Evolutionary conservation across 2,329 filamentous ascomycete species (phyloP), one percentile per base, ranked within the genome.

Genomic region (Xylariaceae sp.): DNA sequence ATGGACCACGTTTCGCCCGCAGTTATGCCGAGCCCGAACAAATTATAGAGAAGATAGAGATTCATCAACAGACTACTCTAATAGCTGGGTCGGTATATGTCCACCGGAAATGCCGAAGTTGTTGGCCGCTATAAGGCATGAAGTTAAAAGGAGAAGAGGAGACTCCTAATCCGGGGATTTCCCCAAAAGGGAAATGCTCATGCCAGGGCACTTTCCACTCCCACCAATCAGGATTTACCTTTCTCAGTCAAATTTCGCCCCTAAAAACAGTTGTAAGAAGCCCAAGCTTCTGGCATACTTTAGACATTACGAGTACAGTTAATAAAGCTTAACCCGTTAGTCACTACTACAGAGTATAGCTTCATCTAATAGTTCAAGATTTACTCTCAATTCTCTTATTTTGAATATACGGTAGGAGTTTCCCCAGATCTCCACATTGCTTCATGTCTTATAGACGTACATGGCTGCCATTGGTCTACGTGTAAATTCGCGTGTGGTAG

Each of bases 191-290:
- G 50, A 48, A 47, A 30, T 44, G 43, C 33, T 24, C 21, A 30
- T 9, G 43, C 46, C 44, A 7, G 30, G 30, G 32, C 24, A 48
- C 32, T 53, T 57, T 59, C 56, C 56, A 57, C 56, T 57, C 57
- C 56, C 56, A 57, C 56, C 56, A 59, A 59, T 57, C 37, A 35
- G 26, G 13, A 24, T 5, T n/a, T 6, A 41, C 24, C 24, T 26
- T 16, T 15, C 9, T 7, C 20, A 30, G 32, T 15, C 27, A 11
- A 13, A 42, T 6, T 27, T 15, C n/a, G n/a, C n/a, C 39, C 16
- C 32, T 39, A 27, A 21, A 10, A 20, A 44, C 23, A 6, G 37
- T 16, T 15, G 20, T 26, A 33, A 16, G 4, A 4, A 21, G 20
- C 10, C 27, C 29, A 33, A 30, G 13, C 33, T 10, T 26, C 18